These are phyloP conservation scores for Arachis monticola DNA, from an alignment of 331 rosid species.

Conservation along the genomic window DNA sequence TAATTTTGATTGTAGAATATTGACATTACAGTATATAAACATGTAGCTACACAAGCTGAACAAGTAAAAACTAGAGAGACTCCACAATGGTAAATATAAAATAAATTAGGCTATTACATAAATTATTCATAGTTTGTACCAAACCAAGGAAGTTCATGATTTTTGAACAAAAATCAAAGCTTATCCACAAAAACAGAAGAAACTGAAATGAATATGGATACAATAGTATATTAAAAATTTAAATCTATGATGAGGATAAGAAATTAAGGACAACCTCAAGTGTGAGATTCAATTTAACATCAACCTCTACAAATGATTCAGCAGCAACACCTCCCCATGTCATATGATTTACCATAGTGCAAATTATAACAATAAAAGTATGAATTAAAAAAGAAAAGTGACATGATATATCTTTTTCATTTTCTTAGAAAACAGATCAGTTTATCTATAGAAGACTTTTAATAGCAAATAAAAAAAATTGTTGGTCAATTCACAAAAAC, in stretches of 20 bases:
- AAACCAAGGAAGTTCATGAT: no score
- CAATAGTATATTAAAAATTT: constrained; percentile 7
- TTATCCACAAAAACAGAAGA: neutral
- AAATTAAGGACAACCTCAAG: no score
- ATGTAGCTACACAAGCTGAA: constrained; percentile 4
- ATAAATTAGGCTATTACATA: no score
- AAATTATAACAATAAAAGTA: constrained; percentile 36
- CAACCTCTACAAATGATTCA: constrained; percentile 71
- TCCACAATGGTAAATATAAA: neutral
- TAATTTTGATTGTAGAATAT: neutral
- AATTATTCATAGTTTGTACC: no score
- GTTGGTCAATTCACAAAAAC: neutral
- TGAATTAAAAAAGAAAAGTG: neutral
- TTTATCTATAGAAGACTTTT: constrained; percentile 2
- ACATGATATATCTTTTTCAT: constrained; percentile 13
- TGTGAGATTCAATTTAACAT: constrained; percentile 40
- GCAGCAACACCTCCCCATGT: constrained; percentile 61
- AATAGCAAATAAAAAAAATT: constrained; percentile 6
- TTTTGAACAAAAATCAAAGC: no score
- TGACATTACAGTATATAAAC: neutral
- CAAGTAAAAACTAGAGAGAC: neutral
- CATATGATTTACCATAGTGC: constrained; percentile 83
- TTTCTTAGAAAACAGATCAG: neutral
- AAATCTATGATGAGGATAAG: constrained; percentile 27
- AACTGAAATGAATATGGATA: constrained; percentile 19